Evolutionary conservation across 306 rosid genomes (phyloP).

Genomic region (Acacia crassicarpa): DNA sequence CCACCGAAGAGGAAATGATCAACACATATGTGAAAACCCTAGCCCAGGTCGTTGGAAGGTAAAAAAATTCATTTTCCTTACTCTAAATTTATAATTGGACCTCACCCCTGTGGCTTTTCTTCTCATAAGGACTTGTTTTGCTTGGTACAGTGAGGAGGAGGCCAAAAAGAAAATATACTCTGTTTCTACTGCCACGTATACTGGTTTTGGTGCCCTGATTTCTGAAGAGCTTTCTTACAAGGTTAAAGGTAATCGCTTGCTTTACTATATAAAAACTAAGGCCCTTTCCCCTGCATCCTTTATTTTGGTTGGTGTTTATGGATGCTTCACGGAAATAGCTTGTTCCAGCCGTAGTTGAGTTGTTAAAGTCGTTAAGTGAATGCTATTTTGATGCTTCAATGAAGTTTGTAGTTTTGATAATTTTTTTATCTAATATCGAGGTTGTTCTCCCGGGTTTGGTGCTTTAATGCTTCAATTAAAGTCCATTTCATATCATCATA

Average conservation of each 20-base stretch:
- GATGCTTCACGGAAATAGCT: not conserved
- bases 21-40: constrained; percentile 78
- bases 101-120: not conserved
- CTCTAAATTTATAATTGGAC: not conserved
- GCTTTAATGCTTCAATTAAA: no score
- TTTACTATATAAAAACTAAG: not conserved
- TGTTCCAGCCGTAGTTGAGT: not conserved
- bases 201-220: constrained; percentile 91
- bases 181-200: constrained; percentile 71
- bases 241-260: constrained; percentile 58
- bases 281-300: not conserved
- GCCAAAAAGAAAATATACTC: constrained; percentile 92
- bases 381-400: not conserved
- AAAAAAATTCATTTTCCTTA: not conserved
- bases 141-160: constrained; percentile 73
- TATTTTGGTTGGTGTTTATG: not conserved
- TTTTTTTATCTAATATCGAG: not conserved
- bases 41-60: constrained; percentile 81
- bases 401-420: not conserved
- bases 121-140: not conserved
- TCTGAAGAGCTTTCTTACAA: constrained; percentile 88
- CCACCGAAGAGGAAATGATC: constrained; percentile 86
- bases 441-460: not conserved
- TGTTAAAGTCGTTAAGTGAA: constrained; percentile 15
- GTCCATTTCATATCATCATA: not conserved